phyloP scores from a whole-genome alignment of 805 yeast species.

The Cephaloascus albidus region DNA sequence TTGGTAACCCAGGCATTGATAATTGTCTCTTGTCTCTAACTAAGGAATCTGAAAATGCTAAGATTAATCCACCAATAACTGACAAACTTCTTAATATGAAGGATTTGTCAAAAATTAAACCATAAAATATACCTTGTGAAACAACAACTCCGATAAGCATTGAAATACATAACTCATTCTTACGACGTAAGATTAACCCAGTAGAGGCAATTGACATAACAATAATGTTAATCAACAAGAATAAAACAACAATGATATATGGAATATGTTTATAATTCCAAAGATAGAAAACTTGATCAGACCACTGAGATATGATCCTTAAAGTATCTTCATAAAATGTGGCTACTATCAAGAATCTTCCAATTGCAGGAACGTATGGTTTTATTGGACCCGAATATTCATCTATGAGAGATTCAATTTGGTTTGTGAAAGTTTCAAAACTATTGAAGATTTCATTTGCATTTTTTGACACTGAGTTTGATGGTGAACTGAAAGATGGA shows the following conservation, averaged over 20 bases:
- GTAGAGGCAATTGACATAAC: slow-evolving; percentile 70
- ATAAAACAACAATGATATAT: slow-evolving; percentile 64
- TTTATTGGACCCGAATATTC: slow-evolving; percentile 40
- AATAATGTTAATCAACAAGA: slow-evolving; percentile 52
- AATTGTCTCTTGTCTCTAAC: slow-evolving; percentile 64
- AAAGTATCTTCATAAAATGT: slow-evolving; percentile 87
- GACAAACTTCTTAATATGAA: slow-evolving; percentile 83
- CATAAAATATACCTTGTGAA: slow-evolving; percentile 82
- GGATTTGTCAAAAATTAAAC: slow-evolving; percentile 69
- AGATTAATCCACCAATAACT: slow-evolving; percentile 84
- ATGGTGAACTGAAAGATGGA: too few species aligned
- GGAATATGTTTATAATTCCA: slow-evolving; percentile 75
- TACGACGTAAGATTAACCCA: slow-evolving; percentile 58
- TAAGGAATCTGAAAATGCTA: slow-evolving; percentile 80
- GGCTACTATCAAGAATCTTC: slow-evolving; percentile 84
- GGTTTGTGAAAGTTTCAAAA: slow-evolving; percentile 43
- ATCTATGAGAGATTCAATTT: slow-evolving; percentile 47
- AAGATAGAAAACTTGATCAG: slow-evolving; percentile 79
- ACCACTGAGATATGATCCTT: slow-evolving; percentile 82
- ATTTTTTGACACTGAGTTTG: too few species aligned
- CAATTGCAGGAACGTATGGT: slow-evolving; percentile 80
- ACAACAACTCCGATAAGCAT: slow-evolving; percentile 63
- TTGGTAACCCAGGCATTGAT: slow-evolving; percentile 68
- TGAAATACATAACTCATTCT: slow-evolving; percentile 61
- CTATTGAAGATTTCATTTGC: too few species aligned